These are phyloP conservation scores for Ambrosiella beaveri DNA, from an alignment of 2,329 filamentous ascomycete genomes.

Conservation along the genomic window DNA sequence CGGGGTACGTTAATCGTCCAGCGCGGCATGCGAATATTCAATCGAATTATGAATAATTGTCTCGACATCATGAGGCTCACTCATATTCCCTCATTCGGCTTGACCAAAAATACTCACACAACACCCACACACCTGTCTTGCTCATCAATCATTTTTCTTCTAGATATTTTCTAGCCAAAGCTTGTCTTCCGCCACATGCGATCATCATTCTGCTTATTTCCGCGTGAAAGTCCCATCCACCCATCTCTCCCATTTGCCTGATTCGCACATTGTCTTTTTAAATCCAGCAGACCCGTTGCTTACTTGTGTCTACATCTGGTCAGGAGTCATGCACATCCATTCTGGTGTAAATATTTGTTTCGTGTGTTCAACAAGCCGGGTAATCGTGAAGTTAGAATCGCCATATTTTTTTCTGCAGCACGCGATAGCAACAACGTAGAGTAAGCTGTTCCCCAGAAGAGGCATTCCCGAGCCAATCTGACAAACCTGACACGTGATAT, in stretches of 20 bases:
- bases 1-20: neutral
- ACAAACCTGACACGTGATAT: too few species aligned
- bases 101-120: neutral
- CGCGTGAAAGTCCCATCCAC: neutral
- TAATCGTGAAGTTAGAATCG: too few species aligned
- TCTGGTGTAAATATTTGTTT: too few species aligned
- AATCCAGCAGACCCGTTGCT: too few species aligned
- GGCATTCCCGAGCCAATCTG: too few species aligned
- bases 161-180: neutral
- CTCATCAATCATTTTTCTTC: neutral
- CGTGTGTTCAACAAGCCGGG: too few species aligned
- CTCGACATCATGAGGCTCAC: neutral
- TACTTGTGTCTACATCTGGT: too few species aligned
- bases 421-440: too few species aligned
- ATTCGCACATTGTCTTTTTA: neutral
- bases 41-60: neutral
- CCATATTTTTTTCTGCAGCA: too few species aligned
- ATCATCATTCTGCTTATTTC: neutral
- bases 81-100: neutral
- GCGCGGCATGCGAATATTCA: neutral
- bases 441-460: too few species aligned
- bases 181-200: neutral
- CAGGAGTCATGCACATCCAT: too few species aligned
- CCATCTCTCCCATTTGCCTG: neutral
- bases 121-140: neutral